Percentiles rank a stretch among this genome's conserved stretches.
phyloP scores from a whole-genome alignment of 805 yeast genomes.

The Sungouiozyma intestinalis region DNA sequence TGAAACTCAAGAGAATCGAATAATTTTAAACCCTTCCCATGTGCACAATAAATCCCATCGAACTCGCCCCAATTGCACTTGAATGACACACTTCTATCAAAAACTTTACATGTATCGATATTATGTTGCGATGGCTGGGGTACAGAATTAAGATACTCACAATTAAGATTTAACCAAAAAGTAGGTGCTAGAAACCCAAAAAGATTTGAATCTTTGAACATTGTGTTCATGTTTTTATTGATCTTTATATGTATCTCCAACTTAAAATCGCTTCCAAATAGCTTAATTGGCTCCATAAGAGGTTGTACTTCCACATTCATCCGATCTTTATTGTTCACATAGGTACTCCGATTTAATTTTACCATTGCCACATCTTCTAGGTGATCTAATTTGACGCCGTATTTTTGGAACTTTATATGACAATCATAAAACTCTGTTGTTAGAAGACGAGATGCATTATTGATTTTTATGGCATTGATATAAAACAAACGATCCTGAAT shows the following conservation, averaged over 20 bases:
- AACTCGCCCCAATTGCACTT: conserved; percentile 37
- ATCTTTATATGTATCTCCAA: conserved; percentile 15
- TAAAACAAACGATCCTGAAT: conserved; percentile 7
- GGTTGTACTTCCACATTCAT: neutral
- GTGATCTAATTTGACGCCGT: conserved; percentile 3
- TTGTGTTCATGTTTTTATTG: neutral
- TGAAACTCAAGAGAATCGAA: conserved; percentile 41
- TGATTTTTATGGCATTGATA: conserved; percentile 10
- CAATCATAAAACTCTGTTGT: conserved; percentile 4
- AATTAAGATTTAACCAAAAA: conserved; percentile 36
- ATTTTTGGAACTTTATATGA: conserved; percentile 16
- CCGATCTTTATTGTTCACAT: neutral
- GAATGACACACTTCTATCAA: conserved; percentile 8
- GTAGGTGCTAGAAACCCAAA: conserved; percentile 11
- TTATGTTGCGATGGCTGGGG: conserved; percentile 6
- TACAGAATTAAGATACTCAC: conserved; percentile 29
- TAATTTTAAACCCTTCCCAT: conserved; percentile 39
- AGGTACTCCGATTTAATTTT: no score
- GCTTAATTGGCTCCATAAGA: neutral
- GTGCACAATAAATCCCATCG: conserved; percentile 61
- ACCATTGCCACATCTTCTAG: conserved; percentile 1
- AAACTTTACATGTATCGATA: conserved; percentile 7
- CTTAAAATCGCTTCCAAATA: conserved; percentile 12
- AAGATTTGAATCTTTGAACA: neutral
- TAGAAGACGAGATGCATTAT: conserved; percentile 10